A percentile compares a stretch with the other conserved stretches of the same genome.
phyloP scores from a whole-genome alignment of 768 basidiomycete species.

The Tephrocybe sp. region DNA sequence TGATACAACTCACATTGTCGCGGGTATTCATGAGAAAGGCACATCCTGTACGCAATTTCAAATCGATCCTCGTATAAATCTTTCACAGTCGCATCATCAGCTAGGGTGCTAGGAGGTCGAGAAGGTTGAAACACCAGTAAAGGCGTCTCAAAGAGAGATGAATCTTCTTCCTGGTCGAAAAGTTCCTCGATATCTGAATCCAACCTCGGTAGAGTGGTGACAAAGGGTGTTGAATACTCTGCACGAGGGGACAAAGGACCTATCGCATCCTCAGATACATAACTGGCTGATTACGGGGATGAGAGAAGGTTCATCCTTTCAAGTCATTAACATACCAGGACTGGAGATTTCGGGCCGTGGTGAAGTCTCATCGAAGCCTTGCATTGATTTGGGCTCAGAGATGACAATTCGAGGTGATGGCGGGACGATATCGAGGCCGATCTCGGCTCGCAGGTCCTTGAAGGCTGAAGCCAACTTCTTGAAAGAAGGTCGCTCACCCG shows the following conservation, averaged over 20 bases:
- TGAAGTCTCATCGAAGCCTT: neutral
- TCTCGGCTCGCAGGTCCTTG: neutral
- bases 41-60: slow-evolving; percentile 10
- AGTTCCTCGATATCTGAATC: neutral
- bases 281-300: neutral
- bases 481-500: slow-evolving; percentile 8
- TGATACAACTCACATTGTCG: slow-evolving; percentile 7
- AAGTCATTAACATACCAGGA: slow-evolving; percentile 3
- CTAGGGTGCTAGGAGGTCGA: slow-evolving; percentile 4
- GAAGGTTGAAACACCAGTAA: neutral
- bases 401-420: slow-evolving; percentile 9
- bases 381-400: neutral
- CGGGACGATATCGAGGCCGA: neutral
- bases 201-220: slow-evolving; percentile 1
- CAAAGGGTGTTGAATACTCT: slow-evolving; percentile 11
- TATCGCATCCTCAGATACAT: neutral
- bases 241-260: slow-evolving; percentile 1
- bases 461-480: neutral
- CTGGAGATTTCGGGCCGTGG: neutral
- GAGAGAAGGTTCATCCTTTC: neutral
- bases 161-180: neutral
- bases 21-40: slow-evolving; percentile 15
- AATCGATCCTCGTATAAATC: slow-evolving; percentile 2
- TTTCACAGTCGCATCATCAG: slow-evolving; percentile 2
- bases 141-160: neutral